A percentile compares a stretch with the other conserved stretches of the same genome.
Evolutionary conservation across 345 rosid species (phyloP).

Genomic region (Aurinia saxatilis): DNA sequence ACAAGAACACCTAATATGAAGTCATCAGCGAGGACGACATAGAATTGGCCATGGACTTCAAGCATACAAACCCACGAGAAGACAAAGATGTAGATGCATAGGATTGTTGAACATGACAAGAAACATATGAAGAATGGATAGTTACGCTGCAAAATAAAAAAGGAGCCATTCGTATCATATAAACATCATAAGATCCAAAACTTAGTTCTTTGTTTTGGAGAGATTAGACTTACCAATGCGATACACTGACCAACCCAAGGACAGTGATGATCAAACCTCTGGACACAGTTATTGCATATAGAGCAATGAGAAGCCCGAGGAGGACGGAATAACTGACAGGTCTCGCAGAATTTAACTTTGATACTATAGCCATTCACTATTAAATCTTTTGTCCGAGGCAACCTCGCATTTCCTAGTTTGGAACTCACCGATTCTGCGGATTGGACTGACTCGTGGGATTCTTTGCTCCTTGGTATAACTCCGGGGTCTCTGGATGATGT

Average conservation of each 20-base stretch:
- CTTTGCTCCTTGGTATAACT: slow-evolving; percentile 53
- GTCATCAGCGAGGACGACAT: slow-evolving; percentile 36
- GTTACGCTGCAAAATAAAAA: slow-evolving; percentile 60
- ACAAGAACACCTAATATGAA: slow-evolving; percentile 36
- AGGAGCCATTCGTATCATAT: no score
- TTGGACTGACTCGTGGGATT: slow-evolving; percentile 27
- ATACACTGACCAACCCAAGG: slow-evolving; percentile 99
- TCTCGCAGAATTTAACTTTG: slow-evolving; percentile 76
- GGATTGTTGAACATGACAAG: slow-evolving; percentile 50
- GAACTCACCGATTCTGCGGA: slow-evolving; percentile 39
- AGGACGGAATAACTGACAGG: slow-evolving; percentile 74
- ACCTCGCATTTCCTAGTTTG: slow-evolving; percentile 29
- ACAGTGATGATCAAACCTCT: slow-evolving; percentile 93
- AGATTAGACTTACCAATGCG: slow-evolving; percentile 49
- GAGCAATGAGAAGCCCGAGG: slow-evolving; percentile 96
- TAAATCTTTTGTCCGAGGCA: slow-evolving; percentile 58
- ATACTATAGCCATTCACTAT: slow-evolving; percentile 45
- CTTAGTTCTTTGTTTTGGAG: neutral
- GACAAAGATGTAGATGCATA: slow-evolving; percentile 56
- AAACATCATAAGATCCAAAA: neutral
- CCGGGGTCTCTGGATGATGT: slow-evolving; percentile 85
- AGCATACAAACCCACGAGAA: slow-evolving; percentile 60
- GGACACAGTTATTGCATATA: slow-evolving; percentile 86
- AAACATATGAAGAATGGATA: slow-evolving; percentile 68
- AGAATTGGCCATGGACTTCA: slow-evolving; percentile 34